Evolutionary conservation across 768 basidiomycete genomes (phyloP).

Genomic region (Trametes villosa): DNA sequence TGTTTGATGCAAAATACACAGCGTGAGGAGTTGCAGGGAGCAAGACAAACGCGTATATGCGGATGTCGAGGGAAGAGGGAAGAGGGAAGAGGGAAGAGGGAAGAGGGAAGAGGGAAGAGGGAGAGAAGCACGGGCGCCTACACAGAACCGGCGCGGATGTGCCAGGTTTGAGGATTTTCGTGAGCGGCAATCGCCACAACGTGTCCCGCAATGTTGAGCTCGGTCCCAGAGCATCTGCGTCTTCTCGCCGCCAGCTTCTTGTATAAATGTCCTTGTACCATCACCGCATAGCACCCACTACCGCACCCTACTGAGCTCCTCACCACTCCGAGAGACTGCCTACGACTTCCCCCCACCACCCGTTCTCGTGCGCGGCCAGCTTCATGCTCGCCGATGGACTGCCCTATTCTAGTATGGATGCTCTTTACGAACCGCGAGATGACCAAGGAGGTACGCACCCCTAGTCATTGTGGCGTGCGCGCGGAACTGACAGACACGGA

Average conservation of each 20-base stretch:
- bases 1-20: too few relatives aligned
- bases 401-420: conserved; percentile 82
- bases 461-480: neutral
- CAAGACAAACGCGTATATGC: neutral
- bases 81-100: too few relatives aligned
- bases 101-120: too few relatives aligned
- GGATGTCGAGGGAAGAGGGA: neutral
- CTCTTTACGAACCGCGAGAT: conserved; percentile 77
- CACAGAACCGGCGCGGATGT: neutral
- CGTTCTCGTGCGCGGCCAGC: conserved; percentile 15
- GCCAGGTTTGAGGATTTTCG: conserved; percentile 11
- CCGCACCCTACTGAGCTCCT: conserved; percentile 3
- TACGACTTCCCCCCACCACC: neutral
- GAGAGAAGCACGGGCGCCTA: conserved; percentile 5
- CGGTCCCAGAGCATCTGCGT: conserved; percentile 10
- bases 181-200: conserved; percentile 27
- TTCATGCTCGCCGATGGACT: conserved; percentile 46
- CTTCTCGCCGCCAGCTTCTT: conserved; percentile 2
- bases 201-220: conserved; percentile 23
- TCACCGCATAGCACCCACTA: neutral
- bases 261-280: conserved; percentile 17
- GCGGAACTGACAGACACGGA: conserved; percentile 10
- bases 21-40: neutral
- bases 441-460: conserved; percentile 56
- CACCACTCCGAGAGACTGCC: neutral